Evolutionary conservation across 2,329 filamentous ascomycete genomes (phyloP).

Genomic region (Neospermospora avenae): DNA sequence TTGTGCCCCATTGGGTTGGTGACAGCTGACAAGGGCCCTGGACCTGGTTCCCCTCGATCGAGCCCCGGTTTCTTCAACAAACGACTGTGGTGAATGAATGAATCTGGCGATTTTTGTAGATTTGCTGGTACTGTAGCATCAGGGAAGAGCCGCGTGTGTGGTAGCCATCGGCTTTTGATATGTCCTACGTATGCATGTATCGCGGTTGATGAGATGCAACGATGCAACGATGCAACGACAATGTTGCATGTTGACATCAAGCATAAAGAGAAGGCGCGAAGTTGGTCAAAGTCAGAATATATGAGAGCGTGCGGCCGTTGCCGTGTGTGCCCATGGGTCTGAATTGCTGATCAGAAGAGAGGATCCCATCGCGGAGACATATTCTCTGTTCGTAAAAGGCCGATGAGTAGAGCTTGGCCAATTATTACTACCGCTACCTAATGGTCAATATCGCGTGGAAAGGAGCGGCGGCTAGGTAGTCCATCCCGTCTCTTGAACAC

Average conservation of each 20-base stretch:
- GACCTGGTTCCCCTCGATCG: neutral
- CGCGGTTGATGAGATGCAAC: slow-evolving; percentile 7
- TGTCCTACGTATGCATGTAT: neutral
- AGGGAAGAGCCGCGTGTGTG: slow-evolving; percentile 7
- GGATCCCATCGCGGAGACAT: neutral
- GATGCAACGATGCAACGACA: neutral
- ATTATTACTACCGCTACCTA: neutral
- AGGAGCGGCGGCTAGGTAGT: neutral
- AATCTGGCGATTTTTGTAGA: neutral
- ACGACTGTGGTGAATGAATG: slow-evolving; percentile 2
- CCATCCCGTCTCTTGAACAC: slow-evolving; percentile 1
- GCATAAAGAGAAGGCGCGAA: neutral
- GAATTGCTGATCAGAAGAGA: neutral
- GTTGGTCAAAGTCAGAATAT: neutral
- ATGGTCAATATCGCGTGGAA: neutral
- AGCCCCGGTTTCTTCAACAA: neutral
- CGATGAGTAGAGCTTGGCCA: neutral
- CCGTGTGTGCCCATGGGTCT: slow-evolving; percentile 9
- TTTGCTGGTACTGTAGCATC: neutral
- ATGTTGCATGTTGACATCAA: neutral
- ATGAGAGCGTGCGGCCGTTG: slow-evolving; percentile 6
- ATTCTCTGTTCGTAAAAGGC: neutral
- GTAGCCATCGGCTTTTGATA: neutral
- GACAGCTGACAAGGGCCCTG: neutral
- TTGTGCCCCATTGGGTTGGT: neutral